Evolutionary conservation across 2,329 filamentous ascomycete species (phyloP).

Genomic region (Sclerotiophoma versabilis): DNA sequence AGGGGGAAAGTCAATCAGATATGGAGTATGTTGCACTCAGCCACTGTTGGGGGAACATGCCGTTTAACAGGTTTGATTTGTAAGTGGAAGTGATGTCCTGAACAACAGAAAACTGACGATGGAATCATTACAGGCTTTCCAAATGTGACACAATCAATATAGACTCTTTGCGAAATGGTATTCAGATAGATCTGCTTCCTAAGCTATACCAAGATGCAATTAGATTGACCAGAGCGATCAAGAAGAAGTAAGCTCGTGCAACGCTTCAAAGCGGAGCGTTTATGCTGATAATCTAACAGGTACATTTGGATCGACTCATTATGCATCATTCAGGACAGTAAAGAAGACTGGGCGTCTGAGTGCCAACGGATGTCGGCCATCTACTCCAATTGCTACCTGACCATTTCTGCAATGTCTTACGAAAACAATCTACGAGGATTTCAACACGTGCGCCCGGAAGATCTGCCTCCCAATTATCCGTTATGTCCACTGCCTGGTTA

Average conservation of each 20-base stretch:
- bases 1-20: background rate
- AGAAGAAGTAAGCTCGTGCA: background rate
- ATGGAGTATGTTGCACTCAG: conserved; percentile 14
- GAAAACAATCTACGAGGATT: conserved; percentile 10
- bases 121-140: background rate
- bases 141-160: conserved; percentile 11
- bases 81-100: background rate
- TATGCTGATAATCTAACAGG: background rate
- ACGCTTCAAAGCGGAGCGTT: too few relatives aligned
- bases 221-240: conserved; percentile 2
- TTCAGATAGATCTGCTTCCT: background rate
- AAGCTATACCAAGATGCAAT: conserved; percentile 14
- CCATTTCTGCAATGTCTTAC: conserved; percentile 14
- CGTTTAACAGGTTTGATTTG: conserved; percentile 5
- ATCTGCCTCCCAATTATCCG: background rate
- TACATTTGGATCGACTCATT: conserved; percentile 20
- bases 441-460: background rate
- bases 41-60: conserved; percentile 22
- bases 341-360: conserved; percentile 11
- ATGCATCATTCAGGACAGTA: conserved; percentile 16
- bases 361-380: conserved; percentile 11
- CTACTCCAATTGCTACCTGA: conserved; percentile 11
- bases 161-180: background rate
- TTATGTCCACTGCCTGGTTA: background rate
- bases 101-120: background rate